These are phyloP conservation scores for Telfairia occidentalis DNA, from an alignment of 331 rosid genomes.

Conservation along the genomic window DNA sequence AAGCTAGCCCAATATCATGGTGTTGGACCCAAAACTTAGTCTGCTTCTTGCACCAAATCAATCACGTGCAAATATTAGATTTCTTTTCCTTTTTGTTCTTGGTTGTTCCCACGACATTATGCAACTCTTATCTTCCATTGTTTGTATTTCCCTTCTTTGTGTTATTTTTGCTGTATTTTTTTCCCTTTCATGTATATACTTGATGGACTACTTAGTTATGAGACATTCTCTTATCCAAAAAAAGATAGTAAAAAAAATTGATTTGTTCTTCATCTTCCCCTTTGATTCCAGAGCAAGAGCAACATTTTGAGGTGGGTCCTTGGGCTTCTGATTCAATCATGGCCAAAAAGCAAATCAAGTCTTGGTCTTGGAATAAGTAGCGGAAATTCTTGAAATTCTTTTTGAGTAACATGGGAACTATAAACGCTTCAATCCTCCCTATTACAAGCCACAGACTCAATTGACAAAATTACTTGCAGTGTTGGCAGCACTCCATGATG, in stretches of 20 bases:
- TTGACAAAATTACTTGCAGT: not conserved
- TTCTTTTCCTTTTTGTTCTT: not conserved
- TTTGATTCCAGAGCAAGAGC: not conserved
- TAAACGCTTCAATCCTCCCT: not conserved
- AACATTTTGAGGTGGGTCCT: not conserved
- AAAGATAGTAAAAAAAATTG: not conserved
- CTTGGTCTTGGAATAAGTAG: not conserved
- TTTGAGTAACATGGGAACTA: not conserved
- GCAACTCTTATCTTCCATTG: not conserved
- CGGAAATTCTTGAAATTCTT: not conserved
- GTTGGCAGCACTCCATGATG: not conserved
- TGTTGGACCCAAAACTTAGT: not conserved
- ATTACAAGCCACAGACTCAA: not conserved
- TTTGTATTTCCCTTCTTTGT: not conserved
- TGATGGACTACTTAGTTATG: not conserved
- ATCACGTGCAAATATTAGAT: not conserved
- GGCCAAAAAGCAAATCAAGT: not conserved
- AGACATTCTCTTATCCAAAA: no score
- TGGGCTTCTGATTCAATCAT: not conserved
- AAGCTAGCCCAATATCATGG: not conserved
- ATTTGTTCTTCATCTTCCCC: not conserved
- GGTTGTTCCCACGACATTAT: not conserved
- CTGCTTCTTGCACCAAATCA: not conserved
- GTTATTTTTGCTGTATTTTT: not conserved
- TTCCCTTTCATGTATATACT: not conserved